phyloP scores from a whole-genome alignment of 1,139 yeast species.

The Saccharomyces hybrid region DNA sequence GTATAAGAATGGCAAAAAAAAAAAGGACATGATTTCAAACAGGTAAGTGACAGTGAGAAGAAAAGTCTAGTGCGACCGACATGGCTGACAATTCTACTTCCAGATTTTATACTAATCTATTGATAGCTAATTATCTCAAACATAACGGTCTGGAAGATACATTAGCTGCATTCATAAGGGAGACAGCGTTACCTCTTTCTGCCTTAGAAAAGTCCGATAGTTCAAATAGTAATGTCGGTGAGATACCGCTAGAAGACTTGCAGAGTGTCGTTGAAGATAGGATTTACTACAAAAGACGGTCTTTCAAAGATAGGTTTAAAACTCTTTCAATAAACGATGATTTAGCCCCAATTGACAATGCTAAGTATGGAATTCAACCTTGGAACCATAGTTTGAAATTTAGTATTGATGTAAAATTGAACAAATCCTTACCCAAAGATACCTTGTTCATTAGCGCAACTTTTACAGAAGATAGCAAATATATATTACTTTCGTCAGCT shows the following conservation, averaged over 20 bases:
- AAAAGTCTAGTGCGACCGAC: neutral
- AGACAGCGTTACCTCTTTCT: conserved; percentile 35
- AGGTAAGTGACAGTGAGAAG: neutral
- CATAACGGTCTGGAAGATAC: conserved; percentile 42
- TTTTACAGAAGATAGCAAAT: neutral
- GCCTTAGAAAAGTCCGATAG: conserved; percentile 8
- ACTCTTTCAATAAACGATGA: neutral
- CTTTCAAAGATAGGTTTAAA: neutral
- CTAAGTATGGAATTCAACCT: neutral
- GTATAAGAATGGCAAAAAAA: neutral
- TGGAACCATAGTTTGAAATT: neutral
- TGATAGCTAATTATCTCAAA: conserved; percentile 52
- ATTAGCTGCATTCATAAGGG: conserved; percentile 41
- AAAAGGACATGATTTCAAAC: neutral
- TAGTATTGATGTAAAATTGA: neutral
- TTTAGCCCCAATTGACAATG: neutral
- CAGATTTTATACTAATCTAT: conserved; percentile 24
- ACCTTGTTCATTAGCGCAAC: neutral
- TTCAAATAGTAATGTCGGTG: conserved; percentile 26
- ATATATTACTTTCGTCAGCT: conserved; percentile 3
- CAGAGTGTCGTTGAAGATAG: neutral
- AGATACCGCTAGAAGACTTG: conserved; percentile 26
- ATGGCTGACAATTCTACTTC: neutral
- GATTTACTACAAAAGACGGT: neutral
- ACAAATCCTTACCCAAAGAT: neutral